A percentile compares a stretch with the other conserved stretches of the same genome.
These are phyloP conservation scores for Apiotrichum mycotoxinovorans DNA, from an alignment of 1,284 basidiomycete genomes.

Conservation along the genomic window DNA sequence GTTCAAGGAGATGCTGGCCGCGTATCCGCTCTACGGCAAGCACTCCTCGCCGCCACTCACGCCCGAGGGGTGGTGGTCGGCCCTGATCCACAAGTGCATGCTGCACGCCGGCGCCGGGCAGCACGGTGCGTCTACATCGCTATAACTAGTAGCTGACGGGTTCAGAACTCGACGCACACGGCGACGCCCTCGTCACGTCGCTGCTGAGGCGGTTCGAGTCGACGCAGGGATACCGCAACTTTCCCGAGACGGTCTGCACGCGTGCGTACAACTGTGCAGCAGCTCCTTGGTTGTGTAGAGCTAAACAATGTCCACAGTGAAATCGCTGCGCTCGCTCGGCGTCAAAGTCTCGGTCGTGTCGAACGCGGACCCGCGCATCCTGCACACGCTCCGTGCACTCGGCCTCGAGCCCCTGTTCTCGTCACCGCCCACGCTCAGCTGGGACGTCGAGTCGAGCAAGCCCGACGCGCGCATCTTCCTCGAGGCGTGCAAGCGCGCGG, in stretches of 20 bases:
- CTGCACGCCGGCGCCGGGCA: constrained; percentile 35
- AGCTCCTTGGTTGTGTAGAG: no score
- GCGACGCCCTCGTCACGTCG: constrained; percentile 22
- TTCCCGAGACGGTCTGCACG: constrained; percentile 40
- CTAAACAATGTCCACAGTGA: constrained; percentile 30
- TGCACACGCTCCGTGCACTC: constrained; percentile 34
- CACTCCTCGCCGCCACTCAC: constrained; percentile 35
- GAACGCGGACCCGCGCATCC: constrained; percentile 48
- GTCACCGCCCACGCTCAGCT: constrained; percentile 42
- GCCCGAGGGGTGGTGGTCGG: constrained; percentile 47
- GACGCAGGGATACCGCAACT: constrained; percentile 43
- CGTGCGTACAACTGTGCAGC: constrained; percentile 21
- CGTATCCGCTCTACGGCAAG: constrained; percentile 44
- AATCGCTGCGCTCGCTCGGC: constrained; percentile 31
- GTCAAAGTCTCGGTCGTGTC: constrained; percentile 45
- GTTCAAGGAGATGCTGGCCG: constrained; percentile 36
- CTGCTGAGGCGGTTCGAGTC: constrained; percentile 45
- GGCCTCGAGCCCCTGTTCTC: constrained; percentile 35
- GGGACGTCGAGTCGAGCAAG: constrained; percentile 43
- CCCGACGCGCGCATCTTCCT: constrained; percentile 40
- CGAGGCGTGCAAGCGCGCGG: constrained; percentile 31
- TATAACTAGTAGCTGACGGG: background rate
- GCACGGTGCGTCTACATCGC: constrained; percentile 16
- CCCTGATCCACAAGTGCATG: constrained; percentile 42
- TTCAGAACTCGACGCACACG: constrained; percentile 27